Base-by-base conservation (phyloP, 371 early-diverging fungal species). In the Mucor racemosus region DNA sequence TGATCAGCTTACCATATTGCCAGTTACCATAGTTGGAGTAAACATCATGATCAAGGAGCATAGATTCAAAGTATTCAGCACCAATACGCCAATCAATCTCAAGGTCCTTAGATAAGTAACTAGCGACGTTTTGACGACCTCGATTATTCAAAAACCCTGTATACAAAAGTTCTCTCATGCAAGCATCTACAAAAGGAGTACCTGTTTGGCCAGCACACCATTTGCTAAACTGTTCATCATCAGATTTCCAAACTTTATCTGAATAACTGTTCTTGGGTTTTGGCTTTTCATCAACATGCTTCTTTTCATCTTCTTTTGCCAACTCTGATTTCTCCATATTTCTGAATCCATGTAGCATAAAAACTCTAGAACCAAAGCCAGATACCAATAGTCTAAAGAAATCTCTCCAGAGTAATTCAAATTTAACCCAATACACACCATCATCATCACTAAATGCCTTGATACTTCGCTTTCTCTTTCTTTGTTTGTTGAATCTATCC, bases 21-120 rank as follows among this genome's bases (percentile, higher is more conserved):
- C 84, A 84, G 57, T 84, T 84, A 26, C 84, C 84, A 54, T 82
- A 84, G 60, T 84, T 84, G 48, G 72, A 71, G 64, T 70, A 60
- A 1, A 77, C 77, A 59, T 82, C 84, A 57, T 84, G 82, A 54
- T 84, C 84, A 9, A 73, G 55, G 17, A 84, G 64, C 15, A 64
- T 62, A 5, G 63, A 66, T 56, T 84, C 82, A 66, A 78, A 84
- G 66, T 69, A 78, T 58, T 84, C 83, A 1, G 84, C 84, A 3
- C 82, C 84, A 41, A 72, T 36, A 33, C 76, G 60, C 84, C 84
- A 84, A 62, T 79, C 76, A 10, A 78, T 38, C 38, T 54, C 55
- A 7, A 84, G 65, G 54, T 83, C 79, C 26, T 77, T 74, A 4
- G 77, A 58, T 5, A 84, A 62, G 50, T 74, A 84, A 54, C 76